These are phyloP conservation scores for Suillus variegatus DNA, from an alignment of 768 basidiomycete genomes.

Conservation along the genomic window DNA sequence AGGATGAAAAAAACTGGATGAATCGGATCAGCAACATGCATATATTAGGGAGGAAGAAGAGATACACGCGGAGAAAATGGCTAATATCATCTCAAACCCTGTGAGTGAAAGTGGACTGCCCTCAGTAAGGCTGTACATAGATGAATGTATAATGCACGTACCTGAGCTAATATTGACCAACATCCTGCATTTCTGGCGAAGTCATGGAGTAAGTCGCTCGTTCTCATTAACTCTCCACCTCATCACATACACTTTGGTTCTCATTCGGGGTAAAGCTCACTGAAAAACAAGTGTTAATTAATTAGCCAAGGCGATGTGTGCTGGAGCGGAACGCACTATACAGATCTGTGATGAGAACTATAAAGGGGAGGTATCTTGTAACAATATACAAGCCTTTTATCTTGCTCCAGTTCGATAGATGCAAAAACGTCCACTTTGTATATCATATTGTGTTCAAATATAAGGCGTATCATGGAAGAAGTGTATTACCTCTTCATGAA, in stretches of 20 bases:
- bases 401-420: too few species aligned
- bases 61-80: neutral
- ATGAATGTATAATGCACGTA: neutral
- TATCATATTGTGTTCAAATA: too few species aligned
- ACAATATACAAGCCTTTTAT: neutral
- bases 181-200: neutral
- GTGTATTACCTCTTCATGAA: too few species aligned
- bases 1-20: neutral
- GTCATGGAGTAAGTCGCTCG: neutral
- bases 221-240: too few species aligned
- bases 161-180: neutral
- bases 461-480: too few species aligned
- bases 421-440: too few species aligned
- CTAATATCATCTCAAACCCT: neutral
- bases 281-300: neutral
- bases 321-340: neutral
- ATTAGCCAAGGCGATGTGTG: neutral
- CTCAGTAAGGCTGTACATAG: neutral
- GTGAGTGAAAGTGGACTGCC: neutral
- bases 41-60: neutral
- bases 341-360: neutral
- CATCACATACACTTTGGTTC: too few species aligned
- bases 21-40: neutral
- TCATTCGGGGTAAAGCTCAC: too few species aligned
- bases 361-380: neutral